phyloP scores from a whole-genome alignment of 495 filamentous ascomycete genomes.

The Annulohypoxylon nitens region DNA sequence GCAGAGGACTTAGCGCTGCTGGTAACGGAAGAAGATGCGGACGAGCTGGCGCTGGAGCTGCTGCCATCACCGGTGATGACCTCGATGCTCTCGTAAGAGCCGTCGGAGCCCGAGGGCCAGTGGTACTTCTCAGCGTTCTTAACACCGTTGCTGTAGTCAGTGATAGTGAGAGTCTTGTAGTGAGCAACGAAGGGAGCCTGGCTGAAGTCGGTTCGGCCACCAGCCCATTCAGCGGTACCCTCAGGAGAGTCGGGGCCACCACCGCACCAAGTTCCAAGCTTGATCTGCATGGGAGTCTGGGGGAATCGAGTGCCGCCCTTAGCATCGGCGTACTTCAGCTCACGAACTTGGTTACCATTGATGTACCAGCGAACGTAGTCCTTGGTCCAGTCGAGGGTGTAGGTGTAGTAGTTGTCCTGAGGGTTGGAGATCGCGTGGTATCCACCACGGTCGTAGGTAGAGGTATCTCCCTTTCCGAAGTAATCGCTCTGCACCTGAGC shows the following conservation, averaged over 20 bases:
- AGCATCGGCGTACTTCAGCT: constrained; percentile 70
- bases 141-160: constrained; percentile 88
- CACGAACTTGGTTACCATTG: constrained; percentile 77
- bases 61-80: constrained; percentile 77
- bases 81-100: constrained; percentile 82
- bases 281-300: constrained; percentile 90
- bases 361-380: constrained; percentile 85
- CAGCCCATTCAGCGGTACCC: constrained; percentile 91
- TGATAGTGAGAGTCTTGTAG: constrained; percentile 81
- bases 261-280: constrained; percentile 88
- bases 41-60: constrained; percentile 61
- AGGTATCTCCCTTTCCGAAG: constrained; percentile 91
- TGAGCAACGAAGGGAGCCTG: constrained; percentile 85
- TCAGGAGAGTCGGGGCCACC: constrained; percentile 75
- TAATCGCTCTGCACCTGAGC: constrained; percentile 87
- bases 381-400: constrained; percentile 87
- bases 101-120: constrained; percentile 75
- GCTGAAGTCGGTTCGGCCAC: constrained; percentile 80
- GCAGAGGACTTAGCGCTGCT: constrained; percentile 45
- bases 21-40: constrained; percentile 16
- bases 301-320: constrained; percentile 78
- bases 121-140: constrained; percentile 77
- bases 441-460: constrained; percentile 78
- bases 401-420: constrained; percentile 80
- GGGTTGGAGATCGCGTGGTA: constrained; percentile 73